Evolutionary conservation across 495 filamentous ascomycete species (phyloP).

Genomic region (Penicillium coffeae): DNA sequence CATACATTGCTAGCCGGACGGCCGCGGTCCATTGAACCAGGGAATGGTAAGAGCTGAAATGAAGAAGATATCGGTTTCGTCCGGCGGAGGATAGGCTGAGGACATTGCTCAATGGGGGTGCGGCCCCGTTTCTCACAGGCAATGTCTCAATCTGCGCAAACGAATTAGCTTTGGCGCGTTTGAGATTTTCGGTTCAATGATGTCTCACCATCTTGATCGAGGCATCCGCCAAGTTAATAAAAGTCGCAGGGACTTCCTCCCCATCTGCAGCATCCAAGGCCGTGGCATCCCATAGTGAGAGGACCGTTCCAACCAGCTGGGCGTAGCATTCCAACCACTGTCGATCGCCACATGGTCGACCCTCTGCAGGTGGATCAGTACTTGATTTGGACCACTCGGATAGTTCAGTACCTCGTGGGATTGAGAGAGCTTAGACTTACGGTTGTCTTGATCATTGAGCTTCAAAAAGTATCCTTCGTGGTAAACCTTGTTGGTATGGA

Average conservation of each 20-base stretch:
- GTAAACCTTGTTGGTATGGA: slow-evolving; percentile 92
- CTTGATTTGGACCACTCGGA: no score
- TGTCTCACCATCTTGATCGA: slow-evolving; percentile 89
- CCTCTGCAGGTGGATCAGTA: slow-evolving; percentile 54
- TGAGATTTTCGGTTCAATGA: not conserved
- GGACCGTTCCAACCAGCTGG: slow-evolving; percentile 88
- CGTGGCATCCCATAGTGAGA: slow-evolving; percentile 94
- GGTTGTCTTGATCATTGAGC: slow-evolving; percentile 83
- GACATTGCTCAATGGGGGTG: slow-evolving; percentile 83
- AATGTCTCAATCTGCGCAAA: slow-evolving; percentile 75
- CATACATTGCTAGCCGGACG: slow-evolving; percentile 91
- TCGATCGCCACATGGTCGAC: slow-evolving; percentile 77
- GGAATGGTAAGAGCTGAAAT: slow-evolving; percentile 93
- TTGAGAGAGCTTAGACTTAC: slow-evolving; percentile 47
- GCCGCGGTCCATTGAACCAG: slow-evolving; percentile 94
- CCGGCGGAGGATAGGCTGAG: slow-evolving; percentile 93
- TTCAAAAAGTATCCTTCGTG: slow-evolving; percentile 98
- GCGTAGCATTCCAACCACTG: slow-evolving; percentile 97
- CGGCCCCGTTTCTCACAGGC: slow-evolving; percentile 70
- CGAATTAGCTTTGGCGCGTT: slow-evolving; percentile 5
- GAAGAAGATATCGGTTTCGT: slow-evolving; percentile 88
- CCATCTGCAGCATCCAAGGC: slow-evolving; percentile 86
- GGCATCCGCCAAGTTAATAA: slow-evolving; percentile 95
- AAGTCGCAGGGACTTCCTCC: slow-evolving; percentile 85
- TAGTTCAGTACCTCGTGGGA: no score